These are phyloP conservation scores for Lepidium sativum DNA, from an alignment of 345 rosid species.

Conservation along the genomic window DNA sequence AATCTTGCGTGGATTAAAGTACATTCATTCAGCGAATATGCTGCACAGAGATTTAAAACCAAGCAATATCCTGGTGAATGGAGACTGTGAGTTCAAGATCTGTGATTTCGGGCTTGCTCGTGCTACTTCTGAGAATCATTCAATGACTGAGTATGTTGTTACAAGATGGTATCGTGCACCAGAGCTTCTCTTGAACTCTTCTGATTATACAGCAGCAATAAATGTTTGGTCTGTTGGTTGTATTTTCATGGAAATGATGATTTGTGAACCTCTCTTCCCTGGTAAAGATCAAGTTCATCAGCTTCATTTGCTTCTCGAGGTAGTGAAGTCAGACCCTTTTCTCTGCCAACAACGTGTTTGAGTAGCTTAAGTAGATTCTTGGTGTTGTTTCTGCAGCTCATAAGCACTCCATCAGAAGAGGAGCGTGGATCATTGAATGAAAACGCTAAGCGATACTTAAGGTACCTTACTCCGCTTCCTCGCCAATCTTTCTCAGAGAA, in stretches of 20 bases:
- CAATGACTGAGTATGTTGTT: constrained; percentile 82
- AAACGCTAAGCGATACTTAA: constrained; percentile 68
- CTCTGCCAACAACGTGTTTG: not conserved
- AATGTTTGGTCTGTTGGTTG: constrained; percentile 98
- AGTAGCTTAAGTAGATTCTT: not conserved
- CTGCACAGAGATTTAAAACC: constrained; percentile 94
- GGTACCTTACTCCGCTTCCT: constrained; percentile 43
- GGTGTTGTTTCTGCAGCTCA: constrained; percentile 40
- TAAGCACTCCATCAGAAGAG: constrained; percentile 83
- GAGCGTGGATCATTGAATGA: constrained; percentile 68
- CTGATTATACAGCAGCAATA: constrained; percentile 74
- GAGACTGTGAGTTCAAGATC: constrained; percentile 73
- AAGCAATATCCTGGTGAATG: constrained; percentile 73
- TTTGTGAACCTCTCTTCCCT: constrained; percentile 76
- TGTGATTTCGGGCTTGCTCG: constrained; percentile 95
- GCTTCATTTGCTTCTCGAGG: constrained; percentile 84
- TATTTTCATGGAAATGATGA: constrained; percentile 77
- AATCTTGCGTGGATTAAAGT: constrained; percentile 82
- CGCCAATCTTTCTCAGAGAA: constrained; percentile 69
- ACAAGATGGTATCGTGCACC: constrained; percentile 98
- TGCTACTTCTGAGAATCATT: constrained; percentile 71
- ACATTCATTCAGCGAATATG: constrained; percentile 91
- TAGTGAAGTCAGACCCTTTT: constrained; percentile 14
- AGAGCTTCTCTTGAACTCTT: constrained; percentile 70
- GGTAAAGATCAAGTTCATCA: constrained; percentile 84